These are phyloP conservation scores for Gypsophila paniculata DNA, from an alignment of 179 eudicot genomes.

Conservation along the genomic window DNA sequence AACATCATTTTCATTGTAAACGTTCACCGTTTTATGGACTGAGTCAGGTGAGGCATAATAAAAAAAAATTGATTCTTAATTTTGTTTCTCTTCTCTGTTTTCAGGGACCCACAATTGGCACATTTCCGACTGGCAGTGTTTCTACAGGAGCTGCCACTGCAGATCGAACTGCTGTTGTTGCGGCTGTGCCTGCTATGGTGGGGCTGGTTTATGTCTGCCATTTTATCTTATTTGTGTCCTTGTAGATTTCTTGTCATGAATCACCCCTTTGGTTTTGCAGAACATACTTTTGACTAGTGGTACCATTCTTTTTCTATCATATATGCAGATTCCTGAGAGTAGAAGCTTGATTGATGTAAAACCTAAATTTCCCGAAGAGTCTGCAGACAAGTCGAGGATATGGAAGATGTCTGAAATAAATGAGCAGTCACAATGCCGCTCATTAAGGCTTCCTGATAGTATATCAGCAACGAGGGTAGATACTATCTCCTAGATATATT, in stretches of 20 bases:
- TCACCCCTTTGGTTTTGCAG: neutral
- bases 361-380: constrained; percentile 60
- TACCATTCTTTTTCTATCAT: neutral
- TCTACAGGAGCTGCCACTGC: constrained; percentile 44
- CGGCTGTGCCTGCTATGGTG: constrained; percentile 47
- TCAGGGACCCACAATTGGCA: constrained; percentile 53
- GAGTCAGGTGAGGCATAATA: neutral
- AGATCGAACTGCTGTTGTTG: constrained; percentile 53
- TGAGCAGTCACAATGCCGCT: constrained; percentile 62
- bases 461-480: constrained; percentile 56
- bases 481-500: neutral
- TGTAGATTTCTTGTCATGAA: neutral
- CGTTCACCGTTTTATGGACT: neutral
- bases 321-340: constrained; percentile 51
- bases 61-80: neutral
- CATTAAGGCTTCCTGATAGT: constrained; percentile 70
- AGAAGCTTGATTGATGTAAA: constrained; percentile 58
- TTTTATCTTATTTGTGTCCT: neutral
- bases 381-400: constrained; percentile 52
- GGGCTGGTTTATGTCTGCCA: constrained; percentile 38
- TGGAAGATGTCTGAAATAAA: constrained; percentile 66
- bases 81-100: constrained; percentile 2
- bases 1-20: neutral
- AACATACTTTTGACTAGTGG: neutral
- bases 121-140: constrained; percentile 47